Conservation (phyloP, 345 rosid species). For the Turnera subulata region DNA sequence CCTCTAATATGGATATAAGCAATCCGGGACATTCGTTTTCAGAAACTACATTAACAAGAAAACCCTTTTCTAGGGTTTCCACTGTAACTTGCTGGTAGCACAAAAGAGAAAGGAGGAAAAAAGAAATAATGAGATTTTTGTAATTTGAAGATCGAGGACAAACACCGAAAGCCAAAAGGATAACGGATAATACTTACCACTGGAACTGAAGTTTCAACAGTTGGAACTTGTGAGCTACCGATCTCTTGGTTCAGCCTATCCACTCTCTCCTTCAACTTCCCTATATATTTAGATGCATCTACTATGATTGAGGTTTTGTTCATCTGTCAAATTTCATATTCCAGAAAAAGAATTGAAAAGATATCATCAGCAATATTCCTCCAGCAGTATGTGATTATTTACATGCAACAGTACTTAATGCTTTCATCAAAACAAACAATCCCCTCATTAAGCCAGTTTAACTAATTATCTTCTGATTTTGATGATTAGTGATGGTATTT, state of each 20-base stretch:
- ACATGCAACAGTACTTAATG: no score
- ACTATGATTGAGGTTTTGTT: conserved; percentile 58
- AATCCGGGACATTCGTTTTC: conserved; percentile 65
- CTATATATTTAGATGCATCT: conserved; percentile 83
- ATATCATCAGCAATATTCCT: no score
- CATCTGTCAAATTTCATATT: conserved; percentile 31
- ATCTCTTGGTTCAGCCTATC: conserved; percentile 55
- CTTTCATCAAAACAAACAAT: no score
- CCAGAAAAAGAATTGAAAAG: no score
- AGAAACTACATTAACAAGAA: conserved; percentile 55
- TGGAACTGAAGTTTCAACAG: conserved; percentile 31
- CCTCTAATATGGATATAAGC: conserved; percentile 74
- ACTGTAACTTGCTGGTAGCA: conserved; percentile 55
- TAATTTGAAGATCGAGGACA: not conserved
- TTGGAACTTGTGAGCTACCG: conserved; percentile 26
- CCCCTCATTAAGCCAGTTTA: no score
- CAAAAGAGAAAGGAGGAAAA: no score
- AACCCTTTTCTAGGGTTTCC: conserved; percentile 80
- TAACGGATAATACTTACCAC: conserved; percentile 20
- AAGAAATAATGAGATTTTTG: no score
- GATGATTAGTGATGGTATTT: no score
- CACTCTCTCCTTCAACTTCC: conserved; percentile 69
- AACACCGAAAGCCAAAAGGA: not conserved
- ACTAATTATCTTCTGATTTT: no score
- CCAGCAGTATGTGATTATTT: no score